Percentiles rank a stretch among this genome's conserved stretches.
phyloP scores from a whole-genome alignment of 139 green algal species.

The Auxenochlorella pyrenoidosa region DNA sequence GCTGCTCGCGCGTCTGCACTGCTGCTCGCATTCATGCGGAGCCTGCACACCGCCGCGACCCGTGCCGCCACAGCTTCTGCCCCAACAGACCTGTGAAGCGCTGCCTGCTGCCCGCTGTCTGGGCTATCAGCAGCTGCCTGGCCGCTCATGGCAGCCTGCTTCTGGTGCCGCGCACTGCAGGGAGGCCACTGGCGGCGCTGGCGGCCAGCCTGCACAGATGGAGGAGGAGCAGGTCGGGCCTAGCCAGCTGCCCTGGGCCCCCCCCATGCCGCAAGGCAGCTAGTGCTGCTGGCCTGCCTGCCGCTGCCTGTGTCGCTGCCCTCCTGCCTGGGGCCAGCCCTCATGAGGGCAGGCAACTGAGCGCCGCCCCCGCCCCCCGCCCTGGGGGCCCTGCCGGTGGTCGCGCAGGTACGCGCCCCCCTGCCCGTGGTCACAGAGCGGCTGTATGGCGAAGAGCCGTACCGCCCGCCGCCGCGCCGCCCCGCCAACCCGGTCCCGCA shows the following conservation, averaged over 20 bases:
- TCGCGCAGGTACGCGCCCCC: conserved; percentile 31
- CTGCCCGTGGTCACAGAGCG: conserved; percentile 50
- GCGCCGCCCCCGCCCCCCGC: too few relatives aligned
- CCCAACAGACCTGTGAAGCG: too few relatives aligned
- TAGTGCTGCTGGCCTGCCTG: neutral
- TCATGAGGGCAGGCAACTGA: too few relatives aligned
- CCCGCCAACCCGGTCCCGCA: conserved; percentile 30
- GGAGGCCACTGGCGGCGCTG: neutral
- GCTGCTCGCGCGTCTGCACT: neutral
- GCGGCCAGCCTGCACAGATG: neutral
- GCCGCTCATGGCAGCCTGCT: too few relatives aligned
- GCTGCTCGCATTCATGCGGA: too few relatives aligned
- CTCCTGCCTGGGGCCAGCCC: too few relatives aligned
- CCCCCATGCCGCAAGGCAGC: too few relatives aligned
- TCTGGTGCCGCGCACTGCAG: neutral
- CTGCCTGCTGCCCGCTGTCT: neutral
- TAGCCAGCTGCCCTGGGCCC: too few relatives aligned
- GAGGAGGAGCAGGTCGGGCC: neutral
- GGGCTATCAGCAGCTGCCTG: too few relatives aligned
- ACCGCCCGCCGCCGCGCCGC: neutral
- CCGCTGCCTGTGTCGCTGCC: neutral
- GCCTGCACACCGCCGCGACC: too few relatives aligned
- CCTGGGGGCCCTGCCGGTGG: too few relatives aligned
- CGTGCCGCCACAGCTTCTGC: too few relatives aligned
- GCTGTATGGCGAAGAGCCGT: conserved; percentile 64